Evolutionary conservation across 129 eudicot genomes (phyloP).

Genomic region (Deinandra increscens): DNA sequence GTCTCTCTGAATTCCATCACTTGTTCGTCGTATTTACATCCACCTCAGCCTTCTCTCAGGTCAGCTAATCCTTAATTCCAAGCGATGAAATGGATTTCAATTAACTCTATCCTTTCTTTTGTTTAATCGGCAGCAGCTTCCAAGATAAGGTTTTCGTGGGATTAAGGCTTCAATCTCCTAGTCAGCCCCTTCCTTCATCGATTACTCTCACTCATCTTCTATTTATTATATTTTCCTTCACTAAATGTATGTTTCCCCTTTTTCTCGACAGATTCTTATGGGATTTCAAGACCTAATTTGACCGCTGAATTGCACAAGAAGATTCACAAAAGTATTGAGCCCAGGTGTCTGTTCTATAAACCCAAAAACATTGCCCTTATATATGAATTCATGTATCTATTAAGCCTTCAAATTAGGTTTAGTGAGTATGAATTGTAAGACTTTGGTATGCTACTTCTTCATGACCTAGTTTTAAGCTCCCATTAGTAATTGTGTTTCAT

Average conservation of each 20-base stretch:
- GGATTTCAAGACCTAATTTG: slow-evolving; percentile 48
- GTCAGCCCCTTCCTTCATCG: slow-evolving; percentile 27
- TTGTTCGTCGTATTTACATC: slow-evolving; percentile 49
- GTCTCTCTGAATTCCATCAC: slow-evolving; percentile 42
- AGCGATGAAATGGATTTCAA: neutral
- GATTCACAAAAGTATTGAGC: slow-evolving; percentile 57
- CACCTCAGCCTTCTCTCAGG: slow-evolving; percentile 66
- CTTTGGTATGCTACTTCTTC: neutral
- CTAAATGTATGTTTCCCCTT: neutral
- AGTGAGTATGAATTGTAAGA: neutral
- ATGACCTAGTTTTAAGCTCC: neutral
- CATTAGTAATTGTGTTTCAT: neutral
- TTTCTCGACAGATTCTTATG: slow-evolving; percentile 48
- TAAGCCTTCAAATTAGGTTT: neutral
- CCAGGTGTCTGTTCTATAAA: slow-evolving; percentile 43
- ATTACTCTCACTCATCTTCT: neutral
- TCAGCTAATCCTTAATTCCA: slow-evolving; percentile 19
- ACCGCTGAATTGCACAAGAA: slow-evolving; percentile 56
- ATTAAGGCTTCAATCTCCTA: slow-evolving; percentile 59
- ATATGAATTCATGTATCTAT: neutral
- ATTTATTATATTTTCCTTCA: neutral
- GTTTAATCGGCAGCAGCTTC: slow-evolving; percentile 52
- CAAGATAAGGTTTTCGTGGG: slow-evolving; percentile 68
- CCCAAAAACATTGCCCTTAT: neutral
- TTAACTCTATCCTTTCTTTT: slow-evolving; percentile 9